Evolutionary conservation across 768 basidiomycete genomes (phyloP), one percentile per base, ranked within the genome.

Genomic region (Tulasnella sp.): DNA sequence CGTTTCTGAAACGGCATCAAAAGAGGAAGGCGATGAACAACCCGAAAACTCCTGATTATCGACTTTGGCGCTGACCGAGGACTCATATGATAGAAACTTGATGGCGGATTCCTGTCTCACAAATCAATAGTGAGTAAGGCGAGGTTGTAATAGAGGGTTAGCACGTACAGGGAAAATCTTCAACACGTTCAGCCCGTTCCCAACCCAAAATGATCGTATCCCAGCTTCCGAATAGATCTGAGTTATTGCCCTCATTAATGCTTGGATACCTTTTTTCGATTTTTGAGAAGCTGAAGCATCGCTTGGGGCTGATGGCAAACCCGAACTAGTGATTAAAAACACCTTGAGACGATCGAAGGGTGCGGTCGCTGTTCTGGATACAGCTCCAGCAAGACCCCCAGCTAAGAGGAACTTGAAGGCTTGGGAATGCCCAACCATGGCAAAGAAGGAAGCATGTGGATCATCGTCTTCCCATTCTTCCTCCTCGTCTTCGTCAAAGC

Each of bases 261-360:
- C 87, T 78, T 86, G 89, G 78, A 89, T 79, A 15, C 91, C 90
- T 69, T n/a, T 87, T 80, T 11, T 25, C 22, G 79, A 76, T 58
- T 77, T 45, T 25, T 71, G 49, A 22, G 72, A 70, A 39, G 71
- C 29, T 42, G 68, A n/a, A 40, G 81, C 79, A 25, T 76, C 76
- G 39, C 74, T 72, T 38, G 80, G 75, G 31, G 84, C 81, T 42
- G 88, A 78, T 6, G 85, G 79, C 25, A 88, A 80, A 15, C 89
- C 89, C 42, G 91, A 86, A 76, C 93, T 87, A 34, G 97, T 99
- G 78, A 99, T 99, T 76, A 99, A 87, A 83, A 97, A 99, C 75
- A 99, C 88, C 83, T 97, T 99, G 71, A 99, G 86, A 74, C 97
- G 90, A 84, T 99, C 97, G 79, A 98, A 99, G 0, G 97, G 97